A percentile compares a stretch with the other conserved stretches of the same genome.
These are phyloP conservation scores for Globisporangium nodosum DNA, from an alignment of 352 stramenopile genomes.

Conservation along the genomic window DNA sequence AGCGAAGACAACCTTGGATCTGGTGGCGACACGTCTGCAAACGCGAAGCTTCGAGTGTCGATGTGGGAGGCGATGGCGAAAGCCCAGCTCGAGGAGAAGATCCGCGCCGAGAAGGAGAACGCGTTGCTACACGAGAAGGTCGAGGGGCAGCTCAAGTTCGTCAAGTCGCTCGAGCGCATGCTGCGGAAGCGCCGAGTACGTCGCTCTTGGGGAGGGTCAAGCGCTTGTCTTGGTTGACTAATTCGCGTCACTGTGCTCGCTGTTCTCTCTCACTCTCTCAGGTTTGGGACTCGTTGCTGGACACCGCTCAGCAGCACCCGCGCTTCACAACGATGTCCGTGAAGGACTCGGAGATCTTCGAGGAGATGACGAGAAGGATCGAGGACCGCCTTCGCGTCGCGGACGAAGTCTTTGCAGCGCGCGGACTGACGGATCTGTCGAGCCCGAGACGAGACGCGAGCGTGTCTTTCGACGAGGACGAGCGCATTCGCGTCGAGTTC, in stretches of 20 bases:
- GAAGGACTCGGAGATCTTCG: slow-evolving; percentile 6
- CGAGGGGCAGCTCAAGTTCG: slow-evolving; percentile 10
- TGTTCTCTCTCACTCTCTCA: background rate
- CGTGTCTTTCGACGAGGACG: background rate
- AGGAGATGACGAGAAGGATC: background rate
- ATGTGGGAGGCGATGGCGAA: slow-evolving; percentile 6
- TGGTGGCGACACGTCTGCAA: background rate
- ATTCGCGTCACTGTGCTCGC: background rate
- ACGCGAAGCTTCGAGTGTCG: too few relatives aligned
- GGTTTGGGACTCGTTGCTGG: slow-evolving; percentile 4
- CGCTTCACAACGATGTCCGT: slow-evolving; percentile 1
- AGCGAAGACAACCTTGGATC: too few relatives aligned
- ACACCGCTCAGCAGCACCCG: background rate
- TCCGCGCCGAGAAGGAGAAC: slow-evolving; percentile 8
- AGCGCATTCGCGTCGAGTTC: slow-evolving; percentile 3
- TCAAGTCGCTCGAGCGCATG: slow-evolving; percentile 8
- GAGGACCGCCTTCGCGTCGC: background rate
- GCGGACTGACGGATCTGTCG: background rate
- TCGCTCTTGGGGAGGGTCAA: background rate
- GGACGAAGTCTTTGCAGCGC: background rate
- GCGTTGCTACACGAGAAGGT: slow-evolving; percentile 1
- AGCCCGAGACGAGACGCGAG: background rate
- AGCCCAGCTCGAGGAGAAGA: slow-evolving; percentile 8
- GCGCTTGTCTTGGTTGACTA: background rate
- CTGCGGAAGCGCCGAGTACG: slow-evolving; percentile 8